Percentiles rank a stretch among this genome's conserved stretches.
These are phyloP conservation scores for Aspergillus ustus DNA, from an alignment of 2,329 filamentous ascomycete genomes.

Conservation along the genomic window DNA sequence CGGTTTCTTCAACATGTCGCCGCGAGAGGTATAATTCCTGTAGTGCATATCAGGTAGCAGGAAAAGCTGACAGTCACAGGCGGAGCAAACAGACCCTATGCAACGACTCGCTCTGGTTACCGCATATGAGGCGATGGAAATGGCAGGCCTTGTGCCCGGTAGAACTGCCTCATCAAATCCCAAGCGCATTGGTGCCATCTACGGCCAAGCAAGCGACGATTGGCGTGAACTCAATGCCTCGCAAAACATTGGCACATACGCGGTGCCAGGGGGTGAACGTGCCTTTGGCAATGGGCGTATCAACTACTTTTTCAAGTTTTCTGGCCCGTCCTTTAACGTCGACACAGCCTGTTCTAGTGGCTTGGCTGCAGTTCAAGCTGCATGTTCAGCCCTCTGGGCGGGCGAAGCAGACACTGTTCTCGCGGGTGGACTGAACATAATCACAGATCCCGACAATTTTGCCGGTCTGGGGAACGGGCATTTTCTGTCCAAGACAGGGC, in stretches of 20 bases:
- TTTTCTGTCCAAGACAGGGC: constrained; percentile 42
- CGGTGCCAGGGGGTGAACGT: constrained; percentile 64
- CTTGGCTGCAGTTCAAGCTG: constrained; percentile 70
- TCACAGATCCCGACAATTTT: constrained; percentile 80
- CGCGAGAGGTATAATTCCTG: constrained; percentile 53
- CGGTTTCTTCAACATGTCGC: constrained; percentile 59
- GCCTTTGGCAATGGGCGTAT: constrained; percentile 67
- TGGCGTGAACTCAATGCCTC: constrained; percentile 68
- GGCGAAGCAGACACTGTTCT: constrained; percentile 80
- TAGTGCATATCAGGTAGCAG: neutral
- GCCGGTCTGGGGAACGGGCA: constrained; percentile 66
- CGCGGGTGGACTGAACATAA: constrained; percentile 71
- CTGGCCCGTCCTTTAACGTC: constrained; percentile 70
- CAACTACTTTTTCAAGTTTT: constrained; percentile 77
- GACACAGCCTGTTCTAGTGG: constrained; percentile 72
- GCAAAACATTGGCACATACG: constrained; percentile 71
- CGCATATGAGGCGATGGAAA: constrained; percentile 79
- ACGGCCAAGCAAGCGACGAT: constrained; percentile 72
- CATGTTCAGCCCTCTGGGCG: constrained; percentile 72
- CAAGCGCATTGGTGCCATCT: constrained; percentile 70
- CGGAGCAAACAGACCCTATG: constrained; percentile 79
- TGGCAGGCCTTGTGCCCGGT: constrained; percentile 74
- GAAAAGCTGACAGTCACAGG: constrained; percentile 47
- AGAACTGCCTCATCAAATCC: constrained; percentile 66
- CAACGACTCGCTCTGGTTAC: constrained; percentile 76